phyloP scores from a whole-genome alignment of 2,329 filamentous ascomycete species.

The Sporothrix protearum region DNA sequence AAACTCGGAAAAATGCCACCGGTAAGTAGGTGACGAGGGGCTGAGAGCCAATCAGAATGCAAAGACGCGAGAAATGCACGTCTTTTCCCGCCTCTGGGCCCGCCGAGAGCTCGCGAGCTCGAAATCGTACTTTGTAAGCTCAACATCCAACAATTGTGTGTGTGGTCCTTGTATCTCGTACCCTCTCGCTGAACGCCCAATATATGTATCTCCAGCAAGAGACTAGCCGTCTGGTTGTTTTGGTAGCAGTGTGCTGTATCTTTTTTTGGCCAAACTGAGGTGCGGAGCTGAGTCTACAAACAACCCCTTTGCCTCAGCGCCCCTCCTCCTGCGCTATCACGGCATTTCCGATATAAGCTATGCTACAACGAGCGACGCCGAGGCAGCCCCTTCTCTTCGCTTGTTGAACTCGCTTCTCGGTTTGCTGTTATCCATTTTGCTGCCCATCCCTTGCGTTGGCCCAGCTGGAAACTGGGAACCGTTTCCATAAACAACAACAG shows the following conservation, averaged over 20 bases:
- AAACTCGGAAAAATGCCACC: background rate
- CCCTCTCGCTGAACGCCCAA: background rate
- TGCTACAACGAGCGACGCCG: background rate
- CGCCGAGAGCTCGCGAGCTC: slow-evolving; percentile 6
- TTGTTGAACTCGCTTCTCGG: background rate
- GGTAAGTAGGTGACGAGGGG: background rate
- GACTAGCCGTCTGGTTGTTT: background rate
- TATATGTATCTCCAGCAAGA: slow-evolving; percentile 11
- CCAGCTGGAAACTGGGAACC: background rate
- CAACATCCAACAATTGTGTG: background rate
- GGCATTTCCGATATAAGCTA: slow-evolving; percentile 10
- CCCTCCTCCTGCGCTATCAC: background rate
- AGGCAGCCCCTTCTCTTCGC: background rate
- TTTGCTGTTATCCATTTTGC: background rate
- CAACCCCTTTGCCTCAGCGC: background rate
- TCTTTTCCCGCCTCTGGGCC: slow-evolving; percentile 7
- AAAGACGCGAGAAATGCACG: slow-evolving; percentile 20
- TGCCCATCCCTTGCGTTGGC: slow-evolving; percentile 7
- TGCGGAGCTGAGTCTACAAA: background rate
- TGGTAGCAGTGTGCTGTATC: background rate
- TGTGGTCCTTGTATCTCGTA: background rate
- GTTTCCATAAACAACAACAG: background rate
- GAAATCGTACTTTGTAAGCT: background rate
- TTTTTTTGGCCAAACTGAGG: background rate
- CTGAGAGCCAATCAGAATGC: slow-evolving; percentile 13